Base-by-base conservation (phyloP, 768 basidiomycete species). In the Neoboletus magnificus region DNA sequence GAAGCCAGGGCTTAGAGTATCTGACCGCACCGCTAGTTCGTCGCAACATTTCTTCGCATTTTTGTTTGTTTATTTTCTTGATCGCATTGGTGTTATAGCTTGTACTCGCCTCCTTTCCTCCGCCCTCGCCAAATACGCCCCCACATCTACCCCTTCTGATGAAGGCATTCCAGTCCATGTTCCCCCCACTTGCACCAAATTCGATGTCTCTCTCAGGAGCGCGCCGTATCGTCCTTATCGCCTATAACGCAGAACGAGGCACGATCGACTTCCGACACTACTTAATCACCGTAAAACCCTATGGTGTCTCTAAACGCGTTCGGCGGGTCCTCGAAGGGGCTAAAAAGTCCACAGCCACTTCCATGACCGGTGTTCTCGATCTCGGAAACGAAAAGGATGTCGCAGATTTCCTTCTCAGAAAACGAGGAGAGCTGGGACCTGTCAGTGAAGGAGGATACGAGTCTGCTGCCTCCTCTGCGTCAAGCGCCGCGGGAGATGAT, bases 81-180 rank as follows among this genome's bases (percentile, higher is more conserved):
- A 57, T 48, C 41, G 3, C 1, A 4, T 44, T 52, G 23, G 27
- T 49, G 39, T 30, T 18, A 11, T 54, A 45, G 96, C 86, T 98
- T 55, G 96, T 99, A 2, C 83, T 98, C 27, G 91, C 88, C 59
- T 96, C 86, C 18, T 96, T 85, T 73, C 93, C 84, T 50, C 84
- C 79, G 55, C 87, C 84, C 48, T 85, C 82, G 11, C 87, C 89
- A 3, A 79, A 76, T 23, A 87, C 87, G 2, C 88, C 92, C 2
- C 84, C 86, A 3, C 93, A 98, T 68, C 79, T 98, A 37, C 81
- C 91, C 36, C 86, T 98, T 55, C 82, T 98, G 66, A 88, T 94
- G 82, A 97, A 97, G 72, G 84, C 93, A 55, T 97, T 99, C 75
- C 97, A 98, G 71, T 87, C 91, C 30, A 77, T 99, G 57, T 99